These are phyloP conservation scores for Pleurostoma richardsiae DNA, from an alignment of 2,329 filamentous ascomycete species.

Conservation along the genomic window DNA sequence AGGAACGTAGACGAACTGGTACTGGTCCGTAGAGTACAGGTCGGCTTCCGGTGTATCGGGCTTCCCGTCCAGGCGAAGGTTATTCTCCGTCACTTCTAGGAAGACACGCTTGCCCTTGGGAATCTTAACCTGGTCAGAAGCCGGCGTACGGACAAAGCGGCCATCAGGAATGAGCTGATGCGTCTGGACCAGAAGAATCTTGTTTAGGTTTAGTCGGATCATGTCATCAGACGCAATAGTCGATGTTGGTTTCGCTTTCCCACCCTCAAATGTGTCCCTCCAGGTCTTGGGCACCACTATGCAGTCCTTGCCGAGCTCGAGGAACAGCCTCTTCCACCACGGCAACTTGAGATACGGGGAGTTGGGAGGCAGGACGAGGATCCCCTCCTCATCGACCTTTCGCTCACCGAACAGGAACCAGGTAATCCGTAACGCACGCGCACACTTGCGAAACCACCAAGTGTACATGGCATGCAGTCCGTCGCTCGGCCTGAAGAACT, in stretches of 20 bases:
- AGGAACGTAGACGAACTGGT: constrained; percentile 74
- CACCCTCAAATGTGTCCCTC: constrained; percentile 47
- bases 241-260: constrained; percentile 34
- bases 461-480: constrained; percentile 80
- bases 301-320: constrained; percentile 37
- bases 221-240: constrained; percentile 30
- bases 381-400: constrained; percentile 75
- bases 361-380: constrained; percentile 39
- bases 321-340: constrained; percentile 36
- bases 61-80: constrained; percentile 58
- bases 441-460: constrained; percentile 94
- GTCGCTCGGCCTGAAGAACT: constrained; percentile 79
- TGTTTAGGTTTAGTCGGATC: constrained; percentile 28
- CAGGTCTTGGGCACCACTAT: constrained; percentile 51
- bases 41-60: constrained; percentile 49
- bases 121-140: constrained; percentile 91
- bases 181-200: constrained; percentile 38
- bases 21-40: constrained; percentile 54
- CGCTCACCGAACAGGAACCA: constrained; percentile 92
- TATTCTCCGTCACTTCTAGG: constrained; percentile 64
- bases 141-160: constrained; percentile 84
- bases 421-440: constrained; percentile 72
- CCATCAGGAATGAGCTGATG: constrained; percentile 64
- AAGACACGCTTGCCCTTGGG: constrained; percentile 82
- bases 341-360: constrained; percentile 24